Evolutionary conservation across 2,329 filamentous ascomycete genomes (phyloP), one percentile per base, ranked within the genome.

Genomic region (Alternaria brassicae): DNA sequence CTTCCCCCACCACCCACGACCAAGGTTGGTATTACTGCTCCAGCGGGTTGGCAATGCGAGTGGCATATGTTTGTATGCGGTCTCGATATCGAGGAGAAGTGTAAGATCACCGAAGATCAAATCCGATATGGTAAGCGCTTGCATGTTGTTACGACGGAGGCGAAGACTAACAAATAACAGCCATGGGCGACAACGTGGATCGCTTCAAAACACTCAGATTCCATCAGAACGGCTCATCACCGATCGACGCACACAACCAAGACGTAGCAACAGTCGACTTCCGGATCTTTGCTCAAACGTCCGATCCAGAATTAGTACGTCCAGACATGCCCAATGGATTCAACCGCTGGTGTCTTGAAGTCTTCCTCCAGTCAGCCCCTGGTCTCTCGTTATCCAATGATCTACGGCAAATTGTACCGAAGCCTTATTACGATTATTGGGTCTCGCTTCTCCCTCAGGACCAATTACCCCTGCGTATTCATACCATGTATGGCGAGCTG

Each of bases 1-100:
- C 65, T 75, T 7, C 75, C 81, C 1, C 82, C 83, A 1, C 83
- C 83, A 5, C 74, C 81, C 4, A 84, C 82, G 0, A 84, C 82
- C 4, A 84, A 84, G 70, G 57, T 72, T 12, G 70, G 70, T 8
- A 63, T 72, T 21, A 72, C 71, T 1, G 66, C 66, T 12, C 64
- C 63, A 13, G 68, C 66, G 12, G 63, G 68, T 1, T 54, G 81
- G 78, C 42, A 73, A 40, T 64, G 65, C 21, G 68, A 71, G 49
- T 61, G 63, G 59, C 69, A 72, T 30, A 66, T 71, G 53, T 73
- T 64, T 49, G 53, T 73, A 25, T 66, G 61, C n/a, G 70, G 71
- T 8, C 68, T 73, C 1, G 69, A 74, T 37, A 70, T 74, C n/a
- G 68, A 65, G 13, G 65, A 72, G 27, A 74, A 74, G 42, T 66